Evolutionary conservation across 768 basidiomycete genomes (phyloP), one percentile per base, ranked within the genome.

Genomic region (Calvatia gigantea): DNA sequence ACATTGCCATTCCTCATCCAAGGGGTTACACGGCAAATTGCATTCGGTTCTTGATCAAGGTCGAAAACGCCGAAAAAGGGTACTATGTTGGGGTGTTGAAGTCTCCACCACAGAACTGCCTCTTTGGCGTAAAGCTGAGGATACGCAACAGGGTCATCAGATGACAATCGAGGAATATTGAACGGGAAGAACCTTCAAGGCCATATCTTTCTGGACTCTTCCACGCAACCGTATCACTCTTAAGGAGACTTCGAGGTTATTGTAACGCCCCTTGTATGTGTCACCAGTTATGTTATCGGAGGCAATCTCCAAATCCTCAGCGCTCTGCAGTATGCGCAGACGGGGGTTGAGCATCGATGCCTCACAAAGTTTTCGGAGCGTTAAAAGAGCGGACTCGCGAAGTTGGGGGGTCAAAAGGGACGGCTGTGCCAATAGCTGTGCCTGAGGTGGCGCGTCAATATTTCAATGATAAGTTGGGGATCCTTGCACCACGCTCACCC

Each of bases 291-390:
- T 50, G 0, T 64, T 52, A 1, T 59, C 51, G 1, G 61, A 56
- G 7, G 45, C 39, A 4, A 60, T n/a, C n/a, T n/a, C n/a, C n/a
- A n/a, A 54, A 0, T 59, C 48, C 11, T 57, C 14, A 11, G 64
- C 50, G 7, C 51, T 63, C 21, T 49, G 47, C 12, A 66, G 57
- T 2, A 59, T 41, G 27, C 70, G 62, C 33, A 65, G 66, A 6
- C 61, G 55, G 6, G 71, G 71, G 43, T 68, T 64, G 1, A 66
- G 60, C 6, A 61, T 61, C 7, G 69, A 66, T 51, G 57, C 58
- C 25, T 59, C 51, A 6, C 64, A 66, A 8, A 73, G 64, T 11
- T 33, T 39, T 6, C 32, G 28, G 44, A 35, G 17, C 47, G 29
- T 17, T 6, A 48, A 29, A 8, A 33, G 29, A 6, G 31, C 9